These are phyloP conservation scores for Castanospermum australe DNA, from an alignment of 306 rosid species.

Conservation along the genomic window DNA sequence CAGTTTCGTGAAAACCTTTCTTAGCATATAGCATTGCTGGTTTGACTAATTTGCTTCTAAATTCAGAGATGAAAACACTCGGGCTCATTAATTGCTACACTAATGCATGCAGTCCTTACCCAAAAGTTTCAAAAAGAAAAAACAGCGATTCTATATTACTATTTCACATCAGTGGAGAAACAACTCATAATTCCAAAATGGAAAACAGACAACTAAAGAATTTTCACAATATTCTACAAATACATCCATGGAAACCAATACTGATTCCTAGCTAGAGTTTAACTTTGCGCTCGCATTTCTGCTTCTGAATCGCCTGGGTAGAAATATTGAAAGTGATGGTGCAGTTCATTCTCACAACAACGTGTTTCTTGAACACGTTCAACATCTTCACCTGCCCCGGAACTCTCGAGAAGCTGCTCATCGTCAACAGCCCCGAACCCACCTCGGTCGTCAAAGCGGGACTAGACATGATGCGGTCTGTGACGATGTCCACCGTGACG, in stretches of 20 bases:
- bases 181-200: not conserved
- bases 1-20: too few species aligned
- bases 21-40: too few species aligned
- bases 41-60: not conserved
- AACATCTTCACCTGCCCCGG: slow-evolving; percentile 64
- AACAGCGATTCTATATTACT: too few species aligned
- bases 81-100: not conserved
- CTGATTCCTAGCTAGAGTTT: slow-evolving; percentile 21
- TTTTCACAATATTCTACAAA: not conserved
- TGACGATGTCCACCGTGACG: slow-evolving; percentile 42
- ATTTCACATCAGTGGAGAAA: not conserved
- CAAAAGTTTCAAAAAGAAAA: not conserved
- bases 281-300: slow-evolving; percentile 59
- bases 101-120: not conserved
- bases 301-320: slow-evolving; percentile 39
- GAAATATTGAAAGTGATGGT: slow-evolving; percentile 42
- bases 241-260: not conserved
- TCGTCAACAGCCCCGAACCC: slow-evolving; percentile 33
- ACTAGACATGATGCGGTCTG: slow-evolving; percentile 25
- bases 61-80: not conserved
- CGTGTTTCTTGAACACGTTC: slow-evolving; percentile 44
- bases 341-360: slow-evolving; percentile 66
- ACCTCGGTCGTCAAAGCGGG: slow-evolving; percentile 34
- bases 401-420: slow-evolving; percentile 56
- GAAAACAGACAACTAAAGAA: not conserved